Conservation (phyloP, 1,284 basidiomycete species). For the Meripilus lineatus region DNA sequence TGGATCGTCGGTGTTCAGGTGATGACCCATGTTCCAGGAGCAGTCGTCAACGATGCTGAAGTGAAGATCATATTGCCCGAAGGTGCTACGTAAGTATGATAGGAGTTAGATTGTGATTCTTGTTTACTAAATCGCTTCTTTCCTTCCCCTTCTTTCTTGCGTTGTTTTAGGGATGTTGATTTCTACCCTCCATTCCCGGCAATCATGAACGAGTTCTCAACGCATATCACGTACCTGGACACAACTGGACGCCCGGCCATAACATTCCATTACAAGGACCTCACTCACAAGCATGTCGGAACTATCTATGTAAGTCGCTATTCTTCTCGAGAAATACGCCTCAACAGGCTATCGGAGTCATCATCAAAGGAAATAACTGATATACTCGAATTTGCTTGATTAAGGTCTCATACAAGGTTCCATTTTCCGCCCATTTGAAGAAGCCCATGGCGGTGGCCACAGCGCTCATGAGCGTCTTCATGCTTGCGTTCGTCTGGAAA, state of each 20-base stretch:
- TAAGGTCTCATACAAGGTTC: constrained; percentile 84
- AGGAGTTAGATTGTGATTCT: too few relatives aligned
- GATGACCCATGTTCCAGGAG: constrained; percentile 76
- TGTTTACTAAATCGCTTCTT: neutral
- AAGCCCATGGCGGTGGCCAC: constrained; percentile 77
- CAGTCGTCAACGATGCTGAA: constrained; percentile 80
- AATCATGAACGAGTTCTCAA: constrained; percentile 52
- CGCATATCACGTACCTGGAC: constrained; percentile 87
- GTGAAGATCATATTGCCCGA: constrained; percentile 87
- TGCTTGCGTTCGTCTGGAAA: constrained; percentile 52
- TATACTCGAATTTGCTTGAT: too few relatives aligned
- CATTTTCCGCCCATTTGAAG: constrained; percentile 70
- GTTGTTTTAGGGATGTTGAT: constrained; percentile 61
- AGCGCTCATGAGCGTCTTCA: constrained; percentile 63
- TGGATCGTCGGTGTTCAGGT: constrained; percentile 84
- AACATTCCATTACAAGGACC: constrained; percentile 65
- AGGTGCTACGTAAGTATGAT: constrained; percentile 82
- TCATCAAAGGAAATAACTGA: too few relatives aligned
- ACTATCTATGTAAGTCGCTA: constrained; percentile 67
- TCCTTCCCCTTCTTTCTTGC: constrained; percentile 2
- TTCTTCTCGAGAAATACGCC: constrained; percentile 1
- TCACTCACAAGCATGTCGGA: constrained; percentile 78
- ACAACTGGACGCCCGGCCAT: constrained; percentile 85
- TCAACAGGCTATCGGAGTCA: too few relatives aligned
- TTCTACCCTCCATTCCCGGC: constrained; percentile 78